Evolutionary conservation across 257 asterid genomes (phyloP).

Genomic region (Ophiorrhiza pumila): DNA sequence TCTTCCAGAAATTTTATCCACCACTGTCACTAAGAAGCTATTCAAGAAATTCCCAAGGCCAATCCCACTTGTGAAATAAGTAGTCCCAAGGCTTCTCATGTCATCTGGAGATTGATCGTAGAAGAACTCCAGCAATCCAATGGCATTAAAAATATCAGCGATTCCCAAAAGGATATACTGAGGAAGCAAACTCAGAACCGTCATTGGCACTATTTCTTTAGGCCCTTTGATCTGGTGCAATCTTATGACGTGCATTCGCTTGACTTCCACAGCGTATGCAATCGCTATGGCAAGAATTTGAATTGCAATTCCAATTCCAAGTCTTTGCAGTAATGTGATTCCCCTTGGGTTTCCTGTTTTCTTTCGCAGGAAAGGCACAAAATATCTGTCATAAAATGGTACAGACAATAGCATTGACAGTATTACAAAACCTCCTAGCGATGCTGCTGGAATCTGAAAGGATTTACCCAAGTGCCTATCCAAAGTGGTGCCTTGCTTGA

Average conservation of each 20-base stretch:
- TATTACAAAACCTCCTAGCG: constrained; percentile 72
- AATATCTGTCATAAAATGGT: constrained; percentile 68
- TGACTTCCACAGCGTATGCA: constrained; percentile 49
- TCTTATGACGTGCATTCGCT: constrained; percentile 36
- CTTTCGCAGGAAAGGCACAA: constrained; percentile 62
- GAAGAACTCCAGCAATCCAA: constrained; percentile 74
- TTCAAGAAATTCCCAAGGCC: constrained; percentile 85
- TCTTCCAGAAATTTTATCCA: constrained; percentile 56
- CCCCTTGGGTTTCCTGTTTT: constrained; percentile 71
- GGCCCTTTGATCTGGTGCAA: constrained; percentile 29
- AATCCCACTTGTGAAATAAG: constrained; percentile 81
- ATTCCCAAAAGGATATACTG: constrained; percentile 65
- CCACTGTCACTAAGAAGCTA: constrained; percentile 70
- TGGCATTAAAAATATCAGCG: constrained; percentile 77
- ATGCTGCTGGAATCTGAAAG: constrained; percentile 80
- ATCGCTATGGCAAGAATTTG: constrained; percentile 56
- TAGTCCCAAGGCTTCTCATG: constrained; percentile 82
- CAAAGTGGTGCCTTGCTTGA: constrained; percentile 78
- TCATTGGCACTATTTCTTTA: constrained; percentile 56
- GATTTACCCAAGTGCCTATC: constrained; percentile 51
- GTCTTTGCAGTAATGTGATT: constrained; percentile 61
- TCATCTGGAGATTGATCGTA: constrained; percentile 87
- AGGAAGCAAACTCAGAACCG: constrained; percentile 58
- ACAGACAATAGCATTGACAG: constrained; percentile 66
- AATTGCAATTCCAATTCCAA: constrained; percentile 61